phyloP scores from a whole-genome alignment of 208 protist genomes.

The Leishmania mexicana region DNA sequence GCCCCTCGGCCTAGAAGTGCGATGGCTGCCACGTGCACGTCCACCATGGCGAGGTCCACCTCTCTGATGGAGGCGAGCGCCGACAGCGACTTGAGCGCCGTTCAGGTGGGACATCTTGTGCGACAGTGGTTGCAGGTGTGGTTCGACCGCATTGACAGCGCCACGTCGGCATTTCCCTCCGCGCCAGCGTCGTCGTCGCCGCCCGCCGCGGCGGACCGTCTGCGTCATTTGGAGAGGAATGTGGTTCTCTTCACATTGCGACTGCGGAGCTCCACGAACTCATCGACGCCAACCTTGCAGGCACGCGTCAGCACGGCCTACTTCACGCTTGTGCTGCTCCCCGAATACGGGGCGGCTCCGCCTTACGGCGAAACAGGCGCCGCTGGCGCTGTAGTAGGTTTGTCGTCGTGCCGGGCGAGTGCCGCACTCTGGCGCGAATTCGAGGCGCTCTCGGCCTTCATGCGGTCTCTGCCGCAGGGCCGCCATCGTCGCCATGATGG shows the following conservation, averaged over 20 bases:
- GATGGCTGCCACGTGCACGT: neutral
- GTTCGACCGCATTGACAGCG: slow-evolving; percentile 22
- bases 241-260: slow-evolving; percentile 16
- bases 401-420: neutral
- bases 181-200: neutral
- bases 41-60: neutral
- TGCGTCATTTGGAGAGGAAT: slow-evolving; percentile 10
- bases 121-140: slow-evolving; percentile 9
- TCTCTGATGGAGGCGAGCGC: neutral
- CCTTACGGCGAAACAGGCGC: neutral
- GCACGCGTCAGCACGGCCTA: neutral
- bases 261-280: neutral
- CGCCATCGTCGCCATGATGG: neutral
- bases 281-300: neutral
- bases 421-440: slow-evolving; percentile 18
- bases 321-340: slow-evolving; percentile 13
- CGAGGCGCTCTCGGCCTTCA: slow-evolving; percentile 16
- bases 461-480: slow-evolving; percentile 2
- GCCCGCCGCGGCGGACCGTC: slow-evolving; percentile 8
- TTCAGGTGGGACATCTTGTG: slow-evolving; percentile 1
- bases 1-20: neutral
- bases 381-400: neutral
- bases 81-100: neutral
- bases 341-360: slow-evolving; percentile 1
- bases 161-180: slow-evolving; percentile 5